Base-by-base conservation (phyloP, 208 protist genomes). In the Leptomonas seymouri region DNA sequence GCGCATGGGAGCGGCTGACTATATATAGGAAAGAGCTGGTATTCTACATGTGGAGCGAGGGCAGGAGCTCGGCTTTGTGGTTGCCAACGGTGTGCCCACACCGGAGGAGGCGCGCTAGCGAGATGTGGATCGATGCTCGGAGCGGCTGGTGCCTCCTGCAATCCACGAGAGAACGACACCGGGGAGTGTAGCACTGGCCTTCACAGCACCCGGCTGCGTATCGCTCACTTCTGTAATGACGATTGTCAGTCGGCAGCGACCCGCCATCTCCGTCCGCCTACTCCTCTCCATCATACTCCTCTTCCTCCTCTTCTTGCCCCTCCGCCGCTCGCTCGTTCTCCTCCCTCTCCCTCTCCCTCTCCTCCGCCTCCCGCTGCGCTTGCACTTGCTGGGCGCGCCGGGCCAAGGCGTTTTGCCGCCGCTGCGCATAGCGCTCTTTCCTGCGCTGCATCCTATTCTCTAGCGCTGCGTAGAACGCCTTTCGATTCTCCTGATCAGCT, bases 361-460 rank as follows among this genome's bases (percentile, higher is more conserved):
- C 34, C 34, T 39, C 34, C 9, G 3, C 66, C 27, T 63, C 74
- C 11, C 20, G 20, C 23, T 77, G 58, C 55, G 68, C 69, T 28
- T 86, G 79, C 14, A 69, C 76, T 36, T 67, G 74, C 20, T 62
- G 77, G 31, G 54, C 74, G 41, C 73, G 82, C 54, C 76, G 74
- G 20, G 81, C 81, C 3, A 79, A 45, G 25, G 63, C 82, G 23
- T 72, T 74, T 23, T 67, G 74, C 12, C 60, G 73, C 16, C 76
- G 80, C n/a, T 51, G 79, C 59, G 79, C 70, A 3, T 90, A 85
- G 2, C 68, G 39, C 63, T 54, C 64, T 57, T 90, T 81, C 48
- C 85, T 60, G 64, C 81, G 57, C 56, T 79, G 67, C 54, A 89
- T 69, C 48, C 84, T 45, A 0, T 77, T 63, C 54, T 89, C 67